Base-by-base conservation (phyloP, 805 yeast genomes). In the Saccharomycopsis babjevae region DNA sequence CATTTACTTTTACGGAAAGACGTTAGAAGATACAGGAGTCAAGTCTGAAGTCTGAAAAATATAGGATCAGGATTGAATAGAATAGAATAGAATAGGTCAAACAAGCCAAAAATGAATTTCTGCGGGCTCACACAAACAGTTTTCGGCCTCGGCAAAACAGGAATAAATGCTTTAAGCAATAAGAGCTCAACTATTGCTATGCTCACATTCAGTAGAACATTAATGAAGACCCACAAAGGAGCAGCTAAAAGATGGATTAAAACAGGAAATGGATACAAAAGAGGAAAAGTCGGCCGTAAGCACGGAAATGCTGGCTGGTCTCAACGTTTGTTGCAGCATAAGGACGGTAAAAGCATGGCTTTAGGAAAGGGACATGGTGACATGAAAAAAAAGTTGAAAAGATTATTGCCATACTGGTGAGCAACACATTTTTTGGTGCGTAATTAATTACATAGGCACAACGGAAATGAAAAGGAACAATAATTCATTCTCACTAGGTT, bases 291-390 rank as follows among this genome's bases (percentile, higher is more conserved):
- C 22, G 96, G 97, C 11, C 83, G 96, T 76, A 87, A 88, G 66
- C 97, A 92, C 71, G 97, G 97, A 57, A 92, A 92, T 69, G 89
- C 91, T 1, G 92, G 96, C 25, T 92, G 94, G 86, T 80, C 91
- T 38, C 75, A 81, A 50, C 78, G 84, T 58, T 77, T 81, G 30
- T 73, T 87, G 68, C 76, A 82, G 63, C 79, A 79, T 67, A 77
- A 86, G 72, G 81, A 83, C 66, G 86, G 83, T 36, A 86, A 79
- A 66, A 82, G 78, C 7, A 70, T 74, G 66, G 89, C 84, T 46
- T 77, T 74, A 36, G 71, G 71, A 64, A 77, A 67, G 66, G 82
- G 80, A 8, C 78, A 81, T 55, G 75, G 77, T 28, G 74, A 78
- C 28, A 90, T 86, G 68, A 75, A 81, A 57, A 82, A 81, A 68